Base-by-base conservation (phyloP, 176 grass and related monocot species). In the Aegilops tauschii region DNA sequence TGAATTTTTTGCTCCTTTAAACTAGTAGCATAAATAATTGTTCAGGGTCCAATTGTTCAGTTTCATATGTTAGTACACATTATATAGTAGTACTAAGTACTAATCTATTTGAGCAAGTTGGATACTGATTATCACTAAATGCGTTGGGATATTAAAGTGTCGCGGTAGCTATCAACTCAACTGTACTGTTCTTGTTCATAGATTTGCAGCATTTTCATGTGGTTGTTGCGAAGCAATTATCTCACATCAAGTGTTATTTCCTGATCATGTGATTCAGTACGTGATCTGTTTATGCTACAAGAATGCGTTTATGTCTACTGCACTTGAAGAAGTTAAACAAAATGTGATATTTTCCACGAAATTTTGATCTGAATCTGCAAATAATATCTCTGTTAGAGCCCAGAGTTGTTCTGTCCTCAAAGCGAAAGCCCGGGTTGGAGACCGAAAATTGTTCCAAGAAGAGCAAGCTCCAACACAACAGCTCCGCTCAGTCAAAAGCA, bases 371-470 rank as follows among this genome's bases (percentile, higher is more conserved):
- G 18, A 63, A 62, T 61, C 49, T 69, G 45, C 69, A 61, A 56
- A 20, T 56, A 17, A 20, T 56, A 56, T 56, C 68, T 69, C 10
- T 80, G n/a, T 47, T 61, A 88, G 90, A 81, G 25, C 39, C 30
- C 76, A 12, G 23, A 58, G 42, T 61, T 40, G 17, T 9, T 34
- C 4, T 62, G 8, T 82, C 18, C 42, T 30, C 81, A 76, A 92
- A 90, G 76, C 80, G 83, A 35, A 90, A 86, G 36, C 59, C 42
- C 1, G 4, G 1, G 28, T 3, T 70, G 27, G 80, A 82, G 78
- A 72, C 18, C 3, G 65, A 70, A 89, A 62, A n/a, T 11, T 47
- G 37, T 58, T n/a, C 34, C 31, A 95, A 92, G 80, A 95, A 79
- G 71, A 89, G 35, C 36, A 87, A 62, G 59, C 29, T 72, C n/a